Base-by-base conservation (phyloP, 495 filamentous ascomycete genomes). In the Aspergillus ellipticus region DNA sequence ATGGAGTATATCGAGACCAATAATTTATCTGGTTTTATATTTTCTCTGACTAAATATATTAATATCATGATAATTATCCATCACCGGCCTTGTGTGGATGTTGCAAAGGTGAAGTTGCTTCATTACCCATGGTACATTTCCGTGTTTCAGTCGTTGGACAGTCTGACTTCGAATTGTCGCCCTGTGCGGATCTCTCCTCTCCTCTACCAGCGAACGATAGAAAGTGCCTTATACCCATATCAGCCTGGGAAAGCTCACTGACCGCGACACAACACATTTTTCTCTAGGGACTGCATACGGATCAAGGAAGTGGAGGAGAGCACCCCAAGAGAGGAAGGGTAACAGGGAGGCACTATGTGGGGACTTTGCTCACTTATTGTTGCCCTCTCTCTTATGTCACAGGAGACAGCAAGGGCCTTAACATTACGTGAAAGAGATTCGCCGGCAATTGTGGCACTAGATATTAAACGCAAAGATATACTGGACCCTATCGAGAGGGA, bases 401-500 rank as follows among this genome's bases (percentile, higher is more conserved):
- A 64, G 20, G 46, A 45, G 9, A 41, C 61, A 39, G 51, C 60
- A 6, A 35, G 37, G 6, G 50, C 60, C 3, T 53, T 77, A 22
- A 66, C 54, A 24, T 65, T 77, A 15, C 58, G 62, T 22, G 47
- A 62, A 53, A 65, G 71, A 55, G 73, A 74, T 47, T 45, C 42
- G 9, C 73, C 75, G 3, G 63, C 68, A 3, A 67, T 76, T 45
- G 61, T 78, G 33, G 41, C 60, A n/a, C 60, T 80, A 15, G 63
- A 69, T 51, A 74, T 75, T 21, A 49, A 71, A 28, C 74, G 76
- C 29, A 77, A 68, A 31, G 58, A 71, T 37, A 33, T 74, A 0
- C 6, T 54, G 1, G 53, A 76, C 53, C 75, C 71, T 0, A 62
- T 70, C 2, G 50, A 60, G 16, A 62, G 74, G 59, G 69, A 74